Evolutionary conservation across 148 eudicot species (phyloP).

Genomic region (Rhododendron henanense): DNA sequence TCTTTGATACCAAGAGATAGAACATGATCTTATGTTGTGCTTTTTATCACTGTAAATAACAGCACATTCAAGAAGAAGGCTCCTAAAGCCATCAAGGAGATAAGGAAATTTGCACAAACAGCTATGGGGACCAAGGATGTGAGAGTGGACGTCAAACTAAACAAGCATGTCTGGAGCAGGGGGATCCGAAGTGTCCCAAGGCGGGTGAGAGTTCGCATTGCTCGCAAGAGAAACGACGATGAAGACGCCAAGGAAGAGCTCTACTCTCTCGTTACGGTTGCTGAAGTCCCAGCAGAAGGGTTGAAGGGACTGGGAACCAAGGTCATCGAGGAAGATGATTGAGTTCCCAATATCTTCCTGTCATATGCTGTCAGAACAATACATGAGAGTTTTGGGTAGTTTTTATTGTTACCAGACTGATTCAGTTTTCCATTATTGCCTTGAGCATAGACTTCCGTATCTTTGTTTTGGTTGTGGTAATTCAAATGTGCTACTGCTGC

Average conservation of each 20-base stretch:
- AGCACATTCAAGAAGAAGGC: constrained; percentile 92
- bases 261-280: constrained; percentile 89
- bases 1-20: not conserved
- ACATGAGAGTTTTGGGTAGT: constrained; percentile 2
- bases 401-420: not conserved
- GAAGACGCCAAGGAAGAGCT: constrained; percentile 97
- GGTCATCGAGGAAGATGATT: constrained; percentile 89
- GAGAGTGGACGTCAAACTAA: constrained; percentile 77
- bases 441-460: not conserved
- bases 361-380: not conserved
- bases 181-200: constrained; percentile 91
- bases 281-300: constrained; percentile 76
- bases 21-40: not conserved
- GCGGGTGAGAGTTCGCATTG: constrained; percentile 75
- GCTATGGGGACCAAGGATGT: constrained; percentile 83
- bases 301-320: constrained; percentile 79
- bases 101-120: constrained; percentile 60
- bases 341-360: constrained; percentile 10
- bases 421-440: not conserved
- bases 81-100: constrained; percentile 76
- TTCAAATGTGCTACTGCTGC: not conserved
- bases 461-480: not conserved
- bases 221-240: constrained; percentile 89
- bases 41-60: not conserved
- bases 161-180: constrained; percentile 82